A percentile compares a stretch with the other conserved stretches of the same genome.
These are phyloP conservation scores for Solanum sitiens DNA, from an alignment of 257 asterid genomes.

Conservation along the genomic window DNA sequence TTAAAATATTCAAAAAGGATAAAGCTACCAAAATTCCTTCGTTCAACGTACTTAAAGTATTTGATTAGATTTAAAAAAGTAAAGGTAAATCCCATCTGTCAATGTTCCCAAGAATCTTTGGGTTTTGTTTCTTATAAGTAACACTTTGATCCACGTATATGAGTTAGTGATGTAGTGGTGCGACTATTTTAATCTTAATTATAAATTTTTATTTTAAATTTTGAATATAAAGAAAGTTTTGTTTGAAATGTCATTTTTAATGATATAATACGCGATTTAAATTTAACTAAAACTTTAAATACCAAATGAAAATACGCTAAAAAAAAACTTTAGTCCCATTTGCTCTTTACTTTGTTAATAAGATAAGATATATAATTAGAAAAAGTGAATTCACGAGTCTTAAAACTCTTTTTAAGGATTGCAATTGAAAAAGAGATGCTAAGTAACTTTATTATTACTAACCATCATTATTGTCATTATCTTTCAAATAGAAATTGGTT, in stretches of 20 bases:
- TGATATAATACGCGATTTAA: rapidly evolving
- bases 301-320: too few relatives aligned
- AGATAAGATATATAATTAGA: neutral
- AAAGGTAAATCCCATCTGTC: neutral
- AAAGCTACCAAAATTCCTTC: neutral
- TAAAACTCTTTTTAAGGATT: neutral
- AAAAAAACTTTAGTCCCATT: neutral
- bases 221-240: rapidly evolving
- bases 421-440: neutral
- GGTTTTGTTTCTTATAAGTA: neutral
- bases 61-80: neutral
- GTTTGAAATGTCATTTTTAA: rapidly evolving
- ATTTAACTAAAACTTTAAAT: rapidly evolving
- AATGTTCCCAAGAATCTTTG: neutral
- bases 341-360: neutral
- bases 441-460: neutral
- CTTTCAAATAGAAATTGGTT: neutral
- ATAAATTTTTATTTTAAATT: too few relatives aligned
- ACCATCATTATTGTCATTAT: neutral
- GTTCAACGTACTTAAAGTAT: neutral
- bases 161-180: rapidly evolving
- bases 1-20: neutral
- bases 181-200: too few relatives aligned
- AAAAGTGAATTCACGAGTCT: neutral
- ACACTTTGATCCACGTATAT: neutral